Base-by-base conservation (phyloP, 2,329 filamentous ascomycete genomes). In the Diaporthe capsici region DNA sequence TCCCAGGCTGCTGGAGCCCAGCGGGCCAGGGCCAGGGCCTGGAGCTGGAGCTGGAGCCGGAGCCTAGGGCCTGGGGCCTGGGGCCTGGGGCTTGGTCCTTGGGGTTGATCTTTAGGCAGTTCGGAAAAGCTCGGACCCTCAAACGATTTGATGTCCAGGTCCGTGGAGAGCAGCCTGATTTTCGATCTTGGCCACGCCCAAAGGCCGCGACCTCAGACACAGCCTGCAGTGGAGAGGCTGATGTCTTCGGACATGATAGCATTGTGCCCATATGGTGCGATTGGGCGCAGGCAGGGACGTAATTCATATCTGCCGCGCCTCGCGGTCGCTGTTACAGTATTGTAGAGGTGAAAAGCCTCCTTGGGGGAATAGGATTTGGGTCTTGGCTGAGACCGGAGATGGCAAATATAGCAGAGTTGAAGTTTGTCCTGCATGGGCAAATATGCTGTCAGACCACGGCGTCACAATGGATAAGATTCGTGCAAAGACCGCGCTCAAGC, bases 1-100 rank as follows among this genome's bases (percentile, higher is more conserved):
- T 55, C 65, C 65, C 65, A 42, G 65, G 65, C 65, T 55, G 65
- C 34, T 70, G 65, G 65, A 15, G 49, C 49, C 17, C 65, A 22
- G 9, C 12, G 31, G 31, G 44, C 28, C 47, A 25, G 44, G 65
- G 63, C 5, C 63, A 49, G 25, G 28, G 44, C 28, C 47, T 20
- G 44, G 65, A 44, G 1, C 65, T 37, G 25, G 37, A 39, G 10
- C 37, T 39, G 37, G n/a, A 58, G 4, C 34, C 34, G 53, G 39
- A 7, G 37, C 34, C 34, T 34, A 8, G 34, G 34, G 34, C 60
- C 60, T 51, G 63, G 25, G 5, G 61, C n/a, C 49, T 55, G 42
- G 31, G 31, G 17, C 31, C 17, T 37, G 61, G 22, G 42, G 63
- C 63, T 34, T 39, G 44, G 42, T 25, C 31, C 25, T 31, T 31